Conservation (phyloP, 2,329 filamentous ascomycete genomes). For the Clonostachys sp. region DNA sequence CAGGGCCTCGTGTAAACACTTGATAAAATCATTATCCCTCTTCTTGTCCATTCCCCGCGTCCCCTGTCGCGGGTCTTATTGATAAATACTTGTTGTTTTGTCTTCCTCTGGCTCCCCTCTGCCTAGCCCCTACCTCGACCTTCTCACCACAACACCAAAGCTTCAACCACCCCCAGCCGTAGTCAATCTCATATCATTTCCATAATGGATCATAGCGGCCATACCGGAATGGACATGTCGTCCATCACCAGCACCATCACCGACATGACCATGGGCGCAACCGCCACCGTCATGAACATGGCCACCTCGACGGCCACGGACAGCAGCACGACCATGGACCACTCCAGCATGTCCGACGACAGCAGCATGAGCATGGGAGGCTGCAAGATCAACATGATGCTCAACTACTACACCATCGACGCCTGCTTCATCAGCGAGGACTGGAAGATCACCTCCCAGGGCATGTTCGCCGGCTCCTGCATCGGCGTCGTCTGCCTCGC, state of each 20-base stretch:
- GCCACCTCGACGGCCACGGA: neutral
- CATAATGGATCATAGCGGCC: constrained; percentile 1
- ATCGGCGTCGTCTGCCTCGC: constrained; percentile 74
- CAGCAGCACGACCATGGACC: constrained; percentile 6
- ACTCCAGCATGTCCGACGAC: constrained; percentile 28
- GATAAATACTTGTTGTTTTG: no score
- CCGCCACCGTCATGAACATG: no score
- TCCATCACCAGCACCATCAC: neutral
- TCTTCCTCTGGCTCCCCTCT: no score
- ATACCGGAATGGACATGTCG: constrained; percentile 17
- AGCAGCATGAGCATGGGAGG: constrained; percentile 8
- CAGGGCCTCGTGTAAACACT: no score
- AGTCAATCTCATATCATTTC: neutral
- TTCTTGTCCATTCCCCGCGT: no score
- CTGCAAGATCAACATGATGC: constrained; percentile 59
- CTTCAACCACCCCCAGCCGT: neutral
- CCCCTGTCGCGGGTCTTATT: no score
- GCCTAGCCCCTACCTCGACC: no score
- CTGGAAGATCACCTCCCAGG: constrained; percentile 66
- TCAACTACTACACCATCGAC: constrained; percentile 74
- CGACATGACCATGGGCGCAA: no score
- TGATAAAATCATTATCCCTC: no score
- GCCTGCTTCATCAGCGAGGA: constrained; percentile 64
- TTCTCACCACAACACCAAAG: neutral
- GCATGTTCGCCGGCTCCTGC: constrained; percentile 76